phyloP scores from a whole-genome alignment of 768 basidiomycete genomes.

The Candolleomyces efflorescens region DNA sequence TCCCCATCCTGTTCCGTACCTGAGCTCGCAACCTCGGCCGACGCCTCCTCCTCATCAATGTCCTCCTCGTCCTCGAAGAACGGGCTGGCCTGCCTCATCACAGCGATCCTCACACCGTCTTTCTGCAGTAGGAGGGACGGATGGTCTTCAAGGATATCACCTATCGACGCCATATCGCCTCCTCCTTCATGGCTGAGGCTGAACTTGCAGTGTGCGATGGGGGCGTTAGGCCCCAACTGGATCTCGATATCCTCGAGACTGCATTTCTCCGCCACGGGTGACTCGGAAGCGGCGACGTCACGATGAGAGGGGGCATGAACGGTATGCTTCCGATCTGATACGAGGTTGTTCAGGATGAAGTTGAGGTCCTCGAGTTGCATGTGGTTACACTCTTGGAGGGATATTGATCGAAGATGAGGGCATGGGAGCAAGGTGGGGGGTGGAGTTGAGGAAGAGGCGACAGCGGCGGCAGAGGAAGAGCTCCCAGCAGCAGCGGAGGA shows the following conservation, averaged over 20 bases:
- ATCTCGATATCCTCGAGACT: slow-evolving; percentile 26
- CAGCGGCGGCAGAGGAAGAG: slow-evolving; percentile 12
- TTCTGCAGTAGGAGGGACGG: slow-evolving; percentile 9
- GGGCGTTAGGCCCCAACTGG: slow-evolving; percentile 19
- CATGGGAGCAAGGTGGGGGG: slow-evolving; percentile 21
- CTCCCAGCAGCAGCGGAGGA: neutral
- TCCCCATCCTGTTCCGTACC: too few species aligned
- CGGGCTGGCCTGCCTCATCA: neutral
- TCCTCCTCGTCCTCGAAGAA: slow-evolving; percentile 17
- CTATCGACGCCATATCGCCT: slow-evolving; percentile 13
- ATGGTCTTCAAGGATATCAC: slow-evolving; percentile 16
- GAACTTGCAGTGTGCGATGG: slow-evolving; percentile 13
- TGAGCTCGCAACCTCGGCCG: neutral
- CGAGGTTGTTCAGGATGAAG: slow-evolving; percentile 21
- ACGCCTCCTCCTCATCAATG: slow-evolving; percentile 11
- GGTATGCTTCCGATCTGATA: slow-evolving; percentile 17
- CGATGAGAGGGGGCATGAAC: too few species aligned
- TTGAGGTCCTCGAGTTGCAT: slow-evolving; percentile 21
- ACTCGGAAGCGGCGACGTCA: too few species aligned
- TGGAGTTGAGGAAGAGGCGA: slow-evolving; percentile 4
- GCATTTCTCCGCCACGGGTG: slow-evolving; percentile 14
- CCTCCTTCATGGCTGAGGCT: slow-evolving; percentile 12
- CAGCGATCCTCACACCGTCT: slow-evolving; percentile 1
- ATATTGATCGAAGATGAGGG: slow-evolving; percentile 27
- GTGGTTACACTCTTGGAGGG: slow-evolving; percentile 23